Base-by-base conservation (phyloP, 306 rosid species). In the Fagus sylvatica region DNA sequence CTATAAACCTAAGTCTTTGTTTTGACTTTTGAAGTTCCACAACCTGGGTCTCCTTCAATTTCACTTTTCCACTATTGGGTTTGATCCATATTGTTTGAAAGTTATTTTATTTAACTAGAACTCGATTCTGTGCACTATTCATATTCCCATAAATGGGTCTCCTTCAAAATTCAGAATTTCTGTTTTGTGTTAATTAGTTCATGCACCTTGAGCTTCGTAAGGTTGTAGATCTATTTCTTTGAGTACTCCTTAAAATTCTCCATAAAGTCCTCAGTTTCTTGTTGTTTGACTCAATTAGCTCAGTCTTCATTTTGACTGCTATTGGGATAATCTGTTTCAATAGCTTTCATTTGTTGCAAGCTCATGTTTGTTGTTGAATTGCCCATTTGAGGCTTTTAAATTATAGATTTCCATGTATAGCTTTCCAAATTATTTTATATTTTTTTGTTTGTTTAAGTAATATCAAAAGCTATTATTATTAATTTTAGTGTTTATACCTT, bases 71-170 rank as follows among this genome's bases (percentile, higher is more conserved):
- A n/a, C 61, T 1, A 1, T 9, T 69, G 74, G 74, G 80, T n/a
- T 74, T 81, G 76, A 42, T 33, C 72, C 53, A 30, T 53, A 16
- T 71, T 72, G 62, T 30, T 66, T 72, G 22, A 34, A 10, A 66
- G 72, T 78, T 3, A 17, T 78, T 34, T 75, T 39, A 19, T 73
- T 80, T 72, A 5, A 59, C 77, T 55, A 59, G 53, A 53, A 61
- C 32, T 74, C 53, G 30, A 30, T 72, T 41, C 54, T n/a, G 71
- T 53, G 54, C 64, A 49, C 41, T 37, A 71, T 84, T 17, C 48
- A 53, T n/a, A 46, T 62, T 74, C 59, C 78, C 62, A 57, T 79
- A 15, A 80, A 69, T 12, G 83, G 84, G 84, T 84, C 61, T 65
- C 42, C 81, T 66, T 60, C 11, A 13, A 46, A 46, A 46, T 53